phyloP scores from a whole-genome alignment of 164 flowering plant species.

The Vitis rupestris region DNA sequence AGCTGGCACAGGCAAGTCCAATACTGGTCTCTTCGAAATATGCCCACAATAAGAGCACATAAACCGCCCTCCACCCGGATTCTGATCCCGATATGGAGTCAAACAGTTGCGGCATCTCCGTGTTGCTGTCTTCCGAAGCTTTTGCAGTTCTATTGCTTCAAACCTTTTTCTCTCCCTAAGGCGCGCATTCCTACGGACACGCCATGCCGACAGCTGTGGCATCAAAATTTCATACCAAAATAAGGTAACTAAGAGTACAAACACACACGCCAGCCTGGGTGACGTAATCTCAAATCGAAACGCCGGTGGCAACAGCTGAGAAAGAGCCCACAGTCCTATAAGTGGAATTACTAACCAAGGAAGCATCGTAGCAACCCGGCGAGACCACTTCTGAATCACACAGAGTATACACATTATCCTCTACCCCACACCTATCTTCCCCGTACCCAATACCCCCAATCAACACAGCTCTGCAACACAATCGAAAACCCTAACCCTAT shows the following conservation, averaged over 20 bases:
- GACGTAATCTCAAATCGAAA: conserved; percentile 90
- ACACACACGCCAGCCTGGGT: conserved; percentile 86
- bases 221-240: conserved; percentile 97
- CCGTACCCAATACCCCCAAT: conserved; percentile 9
- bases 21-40: conserved; percentile 82
- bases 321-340: conserved; percentile 87
- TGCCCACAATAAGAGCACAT: conserved; percentile 99
- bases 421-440: conserved; percentile 37
- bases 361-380: conserved; percentile 88
- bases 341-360: conserved; percentile 97
- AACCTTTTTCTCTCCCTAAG: conserved; percentile 72
- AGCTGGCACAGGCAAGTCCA: conserved; percentile 72
- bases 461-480: conserved; percentile 11
- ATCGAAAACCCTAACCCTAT: conserved; percentile 32
- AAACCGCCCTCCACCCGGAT: conserved; percentile 89
- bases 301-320: conserved; percentile 88
- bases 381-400: conserved; percentile 95
- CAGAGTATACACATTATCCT: conserved; percentile 99
- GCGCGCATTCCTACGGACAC: conserved; percentile 68
- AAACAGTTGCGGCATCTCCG: conserved; percentile 82
- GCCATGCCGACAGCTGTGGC: conserved; percentile 93
- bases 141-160: conserved; percentile 86
- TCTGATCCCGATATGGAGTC: conserved; percentile 87
- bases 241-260: conserved; percentile 81
- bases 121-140: conserved; percentile 85